These are phyloP conservation scores for Boletus bicolor DNA, from an alignment of 768 basidiomycete genomes.

Conservation along the genomic window DNA sequence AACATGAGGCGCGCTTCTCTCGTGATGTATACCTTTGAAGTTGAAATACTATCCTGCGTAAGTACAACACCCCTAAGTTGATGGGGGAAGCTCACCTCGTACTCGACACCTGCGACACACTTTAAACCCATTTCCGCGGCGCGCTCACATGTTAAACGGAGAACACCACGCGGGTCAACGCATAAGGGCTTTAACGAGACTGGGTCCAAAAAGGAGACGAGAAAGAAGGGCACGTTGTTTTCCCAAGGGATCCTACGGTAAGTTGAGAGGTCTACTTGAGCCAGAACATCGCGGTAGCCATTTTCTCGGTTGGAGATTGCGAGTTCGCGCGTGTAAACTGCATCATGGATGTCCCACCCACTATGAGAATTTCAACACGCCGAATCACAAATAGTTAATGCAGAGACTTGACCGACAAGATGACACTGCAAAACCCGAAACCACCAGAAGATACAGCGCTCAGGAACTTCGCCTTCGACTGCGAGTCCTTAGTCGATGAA, in stretches of 20 bases:
- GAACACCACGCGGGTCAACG: constrained; percentile 84
- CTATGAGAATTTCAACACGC: constrained; percentile 34
- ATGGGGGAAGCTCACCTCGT: constrained; percentile 57
- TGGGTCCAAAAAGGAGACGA: constrained; percentile 88
- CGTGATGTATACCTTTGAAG: constrained; percentile 65
- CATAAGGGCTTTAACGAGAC: constrained; percentile 71
- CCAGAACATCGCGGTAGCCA: constrained; percentile 88
- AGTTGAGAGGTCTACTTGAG: constrained; percentile 81
- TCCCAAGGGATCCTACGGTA: constrained; percentile 93
- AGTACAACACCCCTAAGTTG: not conserved
- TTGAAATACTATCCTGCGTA: constrained; percentile 67
- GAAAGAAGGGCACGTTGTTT: constrained; percentile 87
- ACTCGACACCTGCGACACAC: constrained; percentile 88
- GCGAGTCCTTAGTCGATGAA: constrained; percentile 12
- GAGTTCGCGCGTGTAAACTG: constrained; percentile 80
- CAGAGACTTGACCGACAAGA: constrained; percentile 60
- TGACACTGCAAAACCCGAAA: constrained; percentile 91
- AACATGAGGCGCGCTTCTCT: not conserved
- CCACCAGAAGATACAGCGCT: constrained; percentile 75
- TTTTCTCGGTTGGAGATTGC: constrained; percentile 88
- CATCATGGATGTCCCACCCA: constrained; percentile 92
- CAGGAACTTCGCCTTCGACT: constrained; percentile 92
- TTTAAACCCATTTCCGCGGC: constrained; percentile 49
- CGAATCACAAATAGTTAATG: not conserved
- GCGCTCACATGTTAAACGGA: constrained; percentile 54